These are phyloP conservation scores for Blepharisma japonicum DNA, from an alignment of 73 alveolate genomes.

Conservation along the genomic window DNA sequence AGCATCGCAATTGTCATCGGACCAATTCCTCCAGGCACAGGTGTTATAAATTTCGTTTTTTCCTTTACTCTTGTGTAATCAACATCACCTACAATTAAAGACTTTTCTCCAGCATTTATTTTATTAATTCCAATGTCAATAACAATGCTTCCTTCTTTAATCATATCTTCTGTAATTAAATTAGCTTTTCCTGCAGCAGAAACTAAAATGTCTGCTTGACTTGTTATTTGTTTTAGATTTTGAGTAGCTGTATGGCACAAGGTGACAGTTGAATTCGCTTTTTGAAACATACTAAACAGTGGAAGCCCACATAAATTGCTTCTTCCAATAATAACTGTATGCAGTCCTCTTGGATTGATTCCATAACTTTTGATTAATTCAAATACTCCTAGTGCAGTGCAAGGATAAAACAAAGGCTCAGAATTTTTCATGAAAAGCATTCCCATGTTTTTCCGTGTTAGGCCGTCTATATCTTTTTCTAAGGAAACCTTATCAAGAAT, in stretches of 20 bases:
- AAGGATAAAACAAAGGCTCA: constrained; percentile 29
- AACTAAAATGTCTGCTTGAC: constrained; percentile 67
- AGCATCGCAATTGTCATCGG: constrained; percentile 92
- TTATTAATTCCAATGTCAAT: constrained; percentile 73
- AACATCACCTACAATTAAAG: constrained; percentile 44
- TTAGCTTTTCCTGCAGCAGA: constrained; percentile 63
- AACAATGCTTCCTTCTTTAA: constrained; percentile 60
- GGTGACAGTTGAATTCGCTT: constrained; percentile 59
- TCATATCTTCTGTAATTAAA: constrained; percentile 64
- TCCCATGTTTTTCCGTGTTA: constrained; percentile 63
- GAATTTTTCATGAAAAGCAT: constrained; percentile 9
- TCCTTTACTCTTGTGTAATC: constrained; percentile 21
- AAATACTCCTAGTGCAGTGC: constrained; percentile 45
- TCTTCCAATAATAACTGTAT: constrained; percentile 57
- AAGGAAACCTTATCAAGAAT: constrained; percentile 55
- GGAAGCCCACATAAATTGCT: constrained; percentile 78
- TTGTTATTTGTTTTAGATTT: constrained; percentile 43
- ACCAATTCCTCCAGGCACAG: constrained; percentile 91
- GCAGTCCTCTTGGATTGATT: constrained; percentile 37
- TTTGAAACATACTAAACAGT: constrained; percentile 46
- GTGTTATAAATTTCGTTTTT: constrained; percentile 57
- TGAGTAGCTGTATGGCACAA: constrained; percentile 64
- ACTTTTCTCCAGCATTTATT: constrained; percentile 22
- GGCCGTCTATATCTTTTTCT: constrained; percentile 81
- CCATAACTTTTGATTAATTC: constrained; percentile 29